Conservation (phyloP, 305 asterid genomes). For the Solanum hybrid region DNA sequence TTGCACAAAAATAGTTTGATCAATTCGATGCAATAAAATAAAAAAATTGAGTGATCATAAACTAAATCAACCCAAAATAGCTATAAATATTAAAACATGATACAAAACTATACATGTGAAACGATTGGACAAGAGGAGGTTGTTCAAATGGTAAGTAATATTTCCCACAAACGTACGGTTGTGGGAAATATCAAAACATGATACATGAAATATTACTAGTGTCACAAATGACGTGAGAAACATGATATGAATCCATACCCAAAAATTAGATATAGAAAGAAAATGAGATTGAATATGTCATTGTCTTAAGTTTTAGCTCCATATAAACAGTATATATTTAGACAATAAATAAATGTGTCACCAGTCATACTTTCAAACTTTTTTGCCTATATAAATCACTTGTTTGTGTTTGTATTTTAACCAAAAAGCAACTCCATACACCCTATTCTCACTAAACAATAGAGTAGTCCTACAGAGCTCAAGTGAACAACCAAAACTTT, state of each 20-base stretch:
- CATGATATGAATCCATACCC: background rate
- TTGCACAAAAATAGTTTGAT: background rate
- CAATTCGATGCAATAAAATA: background rate
- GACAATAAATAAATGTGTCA: background rate
- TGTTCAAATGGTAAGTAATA: background rate
- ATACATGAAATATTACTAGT: background rate
- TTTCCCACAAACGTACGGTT: background rate
- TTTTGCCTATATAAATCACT: background rate
- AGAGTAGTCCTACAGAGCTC: background rate
- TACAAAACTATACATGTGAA: background rate
- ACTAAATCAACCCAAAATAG: background rate
- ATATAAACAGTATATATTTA: background rate
- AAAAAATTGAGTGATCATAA: background rate
- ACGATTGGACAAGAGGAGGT: background rate
- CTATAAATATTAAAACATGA: background rate
- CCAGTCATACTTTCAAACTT: background rate
- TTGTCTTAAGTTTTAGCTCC: background rate
- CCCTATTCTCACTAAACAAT: background rate
- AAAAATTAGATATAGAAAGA: background rate
- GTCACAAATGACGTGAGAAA: background rate
- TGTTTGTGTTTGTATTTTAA: background rate
- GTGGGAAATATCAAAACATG: background rate
- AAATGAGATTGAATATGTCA: background rate
- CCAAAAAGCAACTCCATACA: background rate
- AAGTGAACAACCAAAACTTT: background rate